These are phyloP conservation scores for Neopestalotiopsis rosae DNA, from an alignment of 2,329 filamentous ascomycete genomes.

Conservation along the genomic window DNA sequence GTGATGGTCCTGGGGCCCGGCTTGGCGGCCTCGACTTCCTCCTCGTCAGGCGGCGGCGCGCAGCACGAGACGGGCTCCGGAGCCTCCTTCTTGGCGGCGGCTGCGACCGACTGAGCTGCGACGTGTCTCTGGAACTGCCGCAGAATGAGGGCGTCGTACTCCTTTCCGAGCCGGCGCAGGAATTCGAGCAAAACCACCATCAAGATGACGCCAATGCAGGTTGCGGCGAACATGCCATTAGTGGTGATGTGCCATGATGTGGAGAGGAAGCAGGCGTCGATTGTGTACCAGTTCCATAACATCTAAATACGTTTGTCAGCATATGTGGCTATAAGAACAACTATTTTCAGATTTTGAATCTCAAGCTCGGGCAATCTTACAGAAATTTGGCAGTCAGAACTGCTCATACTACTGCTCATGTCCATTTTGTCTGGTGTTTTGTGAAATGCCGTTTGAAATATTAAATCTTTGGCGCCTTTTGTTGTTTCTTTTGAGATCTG, in stretches of 20 bases:
- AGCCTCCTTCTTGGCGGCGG: conserved; percentile 17
- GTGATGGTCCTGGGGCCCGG: conserved; percentile 30
- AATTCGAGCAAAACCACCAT: conserved; percentile 46
- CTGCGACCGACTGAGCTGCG: conserved; percentile 29
- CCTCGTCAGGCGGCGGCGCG: conserved; percentile 18
- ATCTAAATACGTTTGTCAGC: conserved; percentile 38
- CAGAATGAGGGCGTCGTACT: conserved; percentile 47
- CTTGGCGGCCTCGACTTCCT: conserved; percentile 15
- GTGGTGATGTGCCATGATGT: conserved; percentile 45
- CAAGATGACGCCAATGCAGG: conserved; percentile 49
- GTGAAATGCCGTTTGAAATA: not conserved
- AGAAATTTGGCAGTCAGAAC: conserved; percentile 18
- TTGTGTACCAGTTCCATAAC: conserved; percentile 51
- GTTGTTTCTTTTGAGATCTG: not conserved
- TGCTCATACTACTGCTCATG: conserved; percentile 12
- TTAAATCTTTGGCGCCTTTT: not conserved
- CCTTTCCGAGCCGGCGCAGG: conserved; percentile 45
- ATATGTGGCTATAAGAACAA: not conserved
- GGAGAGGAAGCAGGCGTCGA: conserved; percentile 48
- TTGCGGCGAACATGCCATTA: conserved; percentile 47
- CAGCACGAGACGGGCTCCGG: conserved; percentile 20
- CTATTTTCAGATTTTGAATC: not conserved
- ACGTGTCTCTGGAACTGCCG: conserved; percentile 44
- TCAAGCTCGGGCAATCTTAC: conserved; percentile 9
- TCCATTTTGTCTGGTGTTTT: conserved; percentile 18